A percentile compares a stretch with the other conserved stretches of the same genome.
Conservation (phyloP, 805 yeast species). For the Saturnispora dispora region DNA sequence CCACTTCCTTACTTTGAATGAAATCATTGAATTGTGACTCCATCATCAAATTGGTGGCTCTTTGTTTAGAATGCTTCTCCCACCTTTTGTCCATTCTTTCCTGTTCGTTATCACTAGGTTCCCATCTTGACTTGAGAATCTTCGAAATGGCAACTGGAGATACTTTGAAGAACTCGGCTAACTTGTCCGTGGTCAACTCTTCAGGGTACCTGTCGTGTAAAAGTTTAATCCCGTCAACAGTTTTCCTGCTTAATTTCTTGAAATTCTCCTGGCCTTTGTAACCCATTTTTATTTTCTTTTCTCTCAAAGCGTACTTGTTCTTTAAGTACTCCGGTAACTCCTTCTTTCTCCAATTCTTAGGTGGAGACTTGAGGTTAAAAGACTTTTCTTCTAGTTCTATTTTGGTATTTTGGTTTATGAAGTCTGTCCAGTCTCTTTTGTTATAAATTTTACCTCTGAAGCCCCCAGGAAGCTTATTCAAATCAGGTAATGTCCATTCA, state of each 20-base stretch:
- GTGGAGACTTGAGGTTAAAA: conserved; percentile 26
- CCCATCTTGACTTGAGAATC: conserved; percentile 70
- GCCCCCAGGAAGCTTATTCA: conserved; percentile 27
- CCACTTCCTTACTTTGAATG: conserved; percentile 22
- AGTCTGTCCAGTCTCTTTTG: conserved; percentile 21
- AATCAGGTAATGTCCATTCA: conserved; percentile 30
- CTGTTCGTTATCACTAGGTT: conserved; percentile 50
- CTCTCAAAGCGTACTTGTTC: conserved; percentile 53
- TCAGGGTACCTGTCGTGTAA: conserved; percentile 52
- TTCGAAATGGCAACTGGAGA: conserved; percentile 80
- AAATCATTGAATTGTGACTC: conserved; percentile 22
- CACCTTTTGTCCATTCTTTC: conserved; percentile 41
- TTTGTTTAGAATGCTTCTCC: conserved; percentile 37
- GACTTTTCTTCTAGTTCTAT: conserved; percentile 9
- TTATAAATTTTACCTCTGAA: conserved; percentile 29
- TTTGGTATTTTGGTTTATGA: conserved; percentile 13
- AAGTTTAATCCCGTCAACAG: conserved; percentile 55
- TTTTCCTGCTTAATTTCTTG: conserved; percentile 60
- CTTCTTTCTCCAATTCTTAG: conserved; percentile 37
- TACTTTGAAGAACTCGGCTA: conserved; percentile 56
- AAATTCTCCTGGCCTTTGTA: conserved; percentile 31
- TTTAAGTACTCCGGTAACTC: conserved; percentile 60
- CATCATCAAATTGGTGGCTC: conserved; percentile 17
- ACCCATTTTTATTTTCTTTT: conserved; percentile 43
- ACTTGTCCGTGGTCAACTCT: conserved; percentile 42